These are phyloP conservation scores for Odontarrhena argentea DNA, from an alignment of 345 rosid genomes.

Conservation along the genomic window DNA sequence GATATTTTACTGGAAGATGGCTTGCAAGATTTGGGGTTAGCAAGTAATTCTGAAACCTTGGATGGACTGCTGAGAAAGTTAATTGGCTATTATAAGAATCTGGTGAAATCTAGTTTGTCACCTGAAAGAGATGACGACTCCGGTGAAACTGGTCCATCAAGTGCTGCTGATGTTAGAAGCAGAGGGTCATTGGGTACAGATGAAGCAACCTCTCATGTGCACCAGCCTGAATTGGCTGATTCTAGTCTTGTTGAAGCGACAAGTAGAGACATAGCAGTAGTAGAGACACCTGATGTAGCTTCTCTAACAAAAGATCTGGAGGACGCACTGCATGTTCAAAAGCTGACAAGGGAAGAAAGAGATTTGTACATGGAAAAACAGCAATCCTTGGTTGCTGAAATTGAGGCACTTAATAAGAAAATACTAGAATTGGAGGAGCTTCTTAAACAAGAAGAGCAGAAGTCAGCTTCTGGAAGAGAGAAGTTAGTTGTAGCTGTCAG, in stretches of 20 bases:
- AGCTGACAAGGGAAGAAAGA: slow-evolving; percentile 66
- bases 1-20: slow-evolving; percentile 62
- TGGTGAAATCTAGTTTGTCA: slow-evolving; percentile 40
- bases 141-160: slow-evolving; percentile 38
- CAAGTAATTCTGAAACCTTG: slow-evolving; percentile 57
- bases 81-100: slow-evolving; percentile 54
- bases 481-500: slow-evolving; percentile 91
- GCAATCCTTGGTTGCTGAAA: slow-evolving; percentile 58
- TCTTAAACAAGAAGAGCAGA: slow-evolving; percentile 84
- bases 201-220: slow-evolving; percentile 39
- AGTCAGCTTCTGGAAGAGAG: slow-evolving; percentile 73
- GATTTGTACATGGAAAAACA: slow-evolving; percentile 62
- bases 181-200: slow-evolving; percentile 41
- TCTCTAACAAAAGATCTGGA: slow-evolving; percentile 68
- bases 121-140: slow-evolving; percentile 36
- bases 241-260: slow-evolving; percentile 41
- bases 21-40: slow-evolving; percentile 46
- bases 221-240: slow-evolving; percentile 37
- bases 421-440: slow-evolving; percentile 62
- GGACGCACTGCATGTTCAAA: slow-evolving; percentile 56
- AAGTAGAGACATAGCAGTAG: slow-evolving; percentile 47
- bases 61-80: slow-evolving; percentile 68
- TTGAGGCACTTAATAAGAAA: slow-evolving; percentile 61
- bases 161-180: slow-evolving; percentile 42
- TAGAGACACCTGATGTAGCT: slow-evolving; percentile 44